Percentiles rank a stretch among this genome's conserved stretches.
Evolutionary conservation across 2,329 filamentous ascomycete species (phyloP).

Genomic region (Xylariomycetidae sp.): DNA sequence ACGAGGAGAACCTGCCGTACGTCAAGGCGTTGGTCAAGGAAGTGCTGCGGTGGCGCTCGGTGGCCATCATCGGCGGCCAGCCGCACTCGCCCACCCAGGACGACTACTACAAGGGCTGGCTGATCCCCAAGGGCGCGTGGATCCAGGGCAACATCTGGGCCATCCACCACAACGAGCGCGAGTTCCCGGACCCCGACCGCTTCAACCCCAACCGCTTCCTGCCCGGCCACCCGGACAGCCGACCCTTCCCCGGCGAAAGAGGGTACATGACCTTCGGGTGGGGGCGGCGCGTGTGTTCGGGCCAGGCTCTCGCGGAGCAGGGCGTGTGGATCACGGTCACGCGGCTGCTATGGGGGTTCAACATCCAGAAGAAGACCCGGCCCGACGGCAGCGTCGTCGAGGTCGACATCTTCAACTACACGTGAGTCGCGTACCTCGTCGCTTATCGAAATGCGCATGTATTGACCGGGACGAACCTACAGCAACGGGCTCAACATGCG

Average conservation of each 20-base stretch:
- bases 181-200: slow-evolving; percentile 40
- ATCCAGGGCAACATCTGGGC: slow-evolving; percentile 47
- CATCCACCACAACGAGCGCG: slow-evolving; percentile 39
- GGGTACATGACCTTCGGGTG: slow-evolving; percentile 53
- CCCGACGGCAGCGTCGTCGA: slow-evolving; percentile 37
- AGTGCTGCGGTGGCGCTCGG: slow-evolving; percentile 48
- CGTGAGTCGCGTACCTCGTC: slow-evolving; percentile 30
- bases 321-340: slow-evolving; percentile 54
- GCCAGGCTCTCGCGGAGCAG: slow-evolving; percentile 51
- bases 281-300: slow-evolving; percentile 48
- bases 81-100: slow-evolving; percentile 44
- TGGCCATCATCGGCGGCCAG: slow-evolving; percentile 43
- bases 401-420: slow-evolving; percentile 52
- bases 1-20: slow-evolving; percentile 45
- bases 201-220: slow-evolving; percentile 38
- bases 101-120: slow-evolving; percentile 39
- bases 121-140: slow-evolving; percentile 43
- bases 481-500: slow-evolving; percentile 55
- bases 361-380: slow-evolving; percentile 35
- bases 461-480: slow-evolving; percentile 1
- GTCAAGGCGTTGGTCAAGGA: slow-evolving; percentile 50
- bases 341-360: slow-evolving; percentile 52
- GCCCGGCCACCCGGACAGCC: slow-evolving; percentile 28
- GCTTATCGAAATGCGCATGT: not conserved
- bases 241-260: slow-evolving; percentile 42